Evolutionary conservation across 176 grass and related monocot species (phyloP), one percentile per base, ranked within the genome.

Genomic region (Bromus sterilis): DNA sequence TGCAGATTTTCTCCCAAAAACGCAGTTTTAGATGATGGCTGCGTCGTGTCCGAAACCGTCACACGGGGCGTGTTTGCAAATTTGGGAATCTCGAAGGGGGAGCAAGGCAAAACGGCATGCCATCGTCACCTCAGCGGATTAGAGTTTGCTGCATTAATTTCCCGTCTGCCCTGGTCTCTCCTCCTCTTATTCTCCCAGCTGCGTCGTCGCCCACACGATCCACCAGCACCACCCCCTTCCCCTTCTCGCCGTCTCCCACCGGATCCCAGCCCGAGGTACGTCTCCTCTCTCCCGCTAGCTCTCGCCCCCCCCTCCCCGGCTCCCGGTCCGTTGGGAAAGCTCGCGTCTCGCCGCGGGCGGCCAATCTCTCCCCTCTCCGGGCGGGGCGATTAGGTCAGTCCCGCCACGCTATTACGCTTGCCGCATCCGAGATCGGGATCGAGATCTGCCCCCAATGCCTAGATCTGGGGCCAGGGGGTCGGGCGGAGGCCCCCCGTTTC

Each of bases 121-220:
- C 40, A 7, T 71, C 28, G n/a, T n/a, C n/a, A n/a, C 0, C 66
- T 60, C 18, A 10, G 56, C 33, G 48, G 48, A 51, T 64, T 49
- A 30, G 29, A 57, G 16, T 72, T 83, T 41, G 2, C 23, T 32
- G 56, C 80, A 66, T 85, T 84, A 60, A 89, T 62, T 82, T 30
- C 56, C 58, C 58, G 68, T 9, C 25, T 42, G 64, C 31, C 32
- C 55, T 71, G 32, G 55, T 66, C 82, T 55, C 75, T 59, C 9
- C 37, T 43, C 74, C 16, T 39, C 36, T 68, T 69, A 20, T 39
- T 32, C 6, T 81, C 78, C 49, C 66, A 84, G 60, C 83, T 70
- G 75, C 65, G 59, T 86, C 75, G 78, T 83, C 35, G 66, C 87
- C 82, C 74, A 81, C 75, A 73, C 72, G 73, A 85, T 91, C 75